Base-by-base conservation (phyloP, 805 yeast genomes). In the Nakazawaea laoshanensis region DNA sequence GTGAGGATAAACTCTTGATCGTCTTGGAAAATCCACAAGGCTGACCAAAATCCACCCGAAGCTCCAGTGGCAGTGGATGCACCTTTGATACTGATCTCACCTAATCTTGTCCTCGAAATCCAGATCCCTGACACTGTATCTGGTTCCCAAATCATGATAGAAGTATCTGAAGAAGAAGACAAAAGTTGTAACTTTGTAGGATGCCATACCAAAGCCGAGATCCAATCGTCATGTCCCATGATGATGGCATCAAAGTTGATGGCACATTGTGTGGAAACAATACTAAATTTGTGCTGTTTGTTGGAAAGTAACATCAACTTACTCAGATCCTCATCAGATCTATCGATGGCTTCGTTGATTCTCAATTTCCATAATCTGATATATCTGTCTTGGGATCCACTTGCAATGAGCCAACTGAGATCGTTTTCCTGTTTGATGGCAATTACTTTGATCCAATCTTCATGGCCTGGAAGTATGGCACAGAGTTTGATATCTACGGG, bases 191-290 rank as follows among this genome's bases (percentile, higher is more conserved):
- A 48, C 33, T 70, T 65, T 5, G 60, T 51, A 3, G 84, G 78
- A 48, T 80, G 84, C 97, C 98, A 92, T 35, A 67, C 62, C 29
- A 92, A 61, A 7, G 85, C 75, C 3, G 89, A 74, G 17, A 94
- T 78, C 98, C 98, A 92, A 53, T 92, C 99, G 52, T 92, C 99
- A 55, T 92, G 98, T 6, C 98, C 99, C 81, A 92, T 79, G 17
- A 92, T 74, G 39, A 92, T 70, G 0, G 98, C 96, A 48, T 94
- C 99, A 49, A 88, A 86, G 42, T 74, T 74, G 32, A 87, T 67
- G 4, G 80, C 73, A 37, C 71, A 72, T 32, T 59, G 52, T 3
- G 65, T 49, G 0, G 43, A 47, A 3, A 45, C 50, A 24, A 68
- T 47, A 9, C 48, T 44, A 41, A 86, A 75, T 39, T 73, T 69